Base-by-base conservation (phyloP, 2,329 filamentous ascomycete species). In the Colletotrichum incanum region DNA sequence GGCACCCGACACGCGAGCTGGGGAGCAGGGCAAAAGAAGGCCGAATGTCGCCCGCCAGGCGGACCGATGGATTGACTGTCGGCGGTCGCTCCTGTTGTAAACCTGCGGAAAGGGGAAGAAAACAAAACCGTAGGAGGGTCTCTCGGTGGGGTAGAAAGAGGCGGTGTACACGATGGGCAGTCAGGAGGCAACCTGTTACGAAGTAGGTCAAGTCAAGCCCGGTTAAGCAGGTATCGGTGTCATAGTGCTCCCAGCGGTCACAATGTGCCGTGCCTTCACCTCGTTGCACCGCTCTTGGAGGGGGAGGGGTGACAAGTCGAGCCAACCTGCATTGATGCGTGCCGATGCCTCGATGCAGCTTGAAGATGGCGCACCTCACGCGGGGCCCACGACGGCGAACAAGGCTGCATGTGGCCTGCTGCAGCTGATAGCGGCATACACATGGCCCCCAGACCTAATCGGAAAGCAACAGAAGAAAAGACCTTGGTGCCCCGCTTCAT, bases 131-230 rank as follows among this genome's bases (percentile, higher is more conserved):
- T 45, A 45, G 43, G 62, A 60, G 62, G 60, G 50, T 67, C 56
- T 31, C n/a, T 43, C 20, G 41, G 70, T 72, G 70, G 70, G 54
- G 70, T 41, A 41, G 49, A 14, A 72, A 72, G 59, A 70, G 70
- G 70, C 70, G 70, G 70, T 72, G 69, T 72, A 54, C 31, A 37
- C 39, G 34, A 54, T 47, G n/a, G 65, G 54, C 59, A 59, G 61
- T 50, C 34, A 71, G 58, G 50, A 59, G 68, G 50, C 28, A 60
- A 34, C 64, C 67, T 60, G 55, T 59, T 23, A 67, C 28, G 67
- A 31, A 56, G 47, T 45, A 59, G 47, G 34, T 37, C 26, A 23
- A 56, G 39, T 41, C 55, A 41, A 26, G 12, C 34, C 54, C 3
- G 34, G n/a, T 41, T n/a, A 41, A 26, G 62, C 50, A 39, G 52